Evolutionary conservation across 352 stramenopile genomes (phyloP).

Genomic region (Albugo laibachii): DNA sequence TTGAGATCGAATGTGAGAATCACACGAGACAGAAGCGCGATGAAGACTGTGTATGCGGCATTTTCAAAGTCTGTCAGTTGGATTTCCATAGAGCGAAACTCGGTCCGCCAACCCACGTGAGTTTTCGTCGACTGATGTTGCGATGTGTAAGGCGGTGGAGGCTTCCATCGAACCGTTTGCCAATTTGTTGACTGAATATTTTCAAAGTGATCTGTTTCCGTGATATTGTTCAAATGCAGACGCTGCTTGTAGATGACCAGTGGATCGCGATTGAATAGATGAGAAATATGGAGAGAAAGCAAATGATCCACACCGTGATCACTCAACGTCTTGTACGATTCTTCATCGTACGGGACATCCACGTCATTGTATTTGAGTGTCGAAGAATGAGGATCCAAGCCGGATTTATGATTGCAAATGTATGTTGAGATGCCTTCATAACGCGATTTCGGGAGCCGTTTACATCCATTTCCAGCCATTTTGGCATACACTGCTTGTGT

Average conservation of each 20-base stretch:
- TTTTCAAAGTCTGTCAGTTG: slow-evolving; percentile 99
- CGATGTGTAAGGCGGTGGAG: slow-evolving; percentile 67
- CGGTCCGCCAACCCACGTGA: slow-evolving; percentile 73
- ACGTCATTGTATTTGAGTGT: slow-evolving; percentile 89
- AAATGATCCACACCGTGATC: slow-evolving; percentile 86
- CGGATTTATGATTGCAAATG: slow-evolving; percentile 80
- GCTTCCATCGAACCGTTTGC: slow-evolving; percentile 99
- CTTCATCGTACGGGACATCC: slow-evolving; percentile 87
- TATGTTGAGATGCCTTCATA: slow-evolving; percentile 82
- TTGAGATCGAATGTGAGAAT: slow-evolving; percentile 99
- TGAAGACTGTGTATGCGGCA: slow-evolving; percentile 97
- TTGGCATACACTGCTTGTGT: slow-evolving; percentile 63
- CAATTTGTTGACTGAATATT: slow-evolving; percentile 99
- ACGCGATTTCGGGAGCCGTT: slow-evolving; percentile 91
- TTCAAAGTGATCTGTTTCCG: slow-evolving; percentile 93
- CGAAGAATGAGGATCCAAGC: slow-evolving; percentile 44
- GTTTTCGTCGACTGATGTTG: slow-evolving; percentile 2
- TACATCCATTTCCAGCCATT: slow-evolving; percentile 84
- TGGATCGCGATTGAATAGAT: slow-evolving; percentile 98
- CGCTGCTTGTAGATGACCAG: slow-evolving; percentile 89
- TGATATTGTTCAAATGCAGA: slow-evolving; percentile 62
- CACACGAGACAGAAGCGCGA: slow-evolving; percentile 92
- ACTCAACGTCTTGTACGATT: slow-evolving; percentile 81
- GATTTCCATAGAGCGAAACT: slow-evolving; percentile 98
- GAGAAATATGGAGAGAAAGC: slow-evolving; percentile 94